phyloP scores from a whole-genome alignment of 805 yeast genomes.

The Sugiyamaella qingdaonensis region DNA sequence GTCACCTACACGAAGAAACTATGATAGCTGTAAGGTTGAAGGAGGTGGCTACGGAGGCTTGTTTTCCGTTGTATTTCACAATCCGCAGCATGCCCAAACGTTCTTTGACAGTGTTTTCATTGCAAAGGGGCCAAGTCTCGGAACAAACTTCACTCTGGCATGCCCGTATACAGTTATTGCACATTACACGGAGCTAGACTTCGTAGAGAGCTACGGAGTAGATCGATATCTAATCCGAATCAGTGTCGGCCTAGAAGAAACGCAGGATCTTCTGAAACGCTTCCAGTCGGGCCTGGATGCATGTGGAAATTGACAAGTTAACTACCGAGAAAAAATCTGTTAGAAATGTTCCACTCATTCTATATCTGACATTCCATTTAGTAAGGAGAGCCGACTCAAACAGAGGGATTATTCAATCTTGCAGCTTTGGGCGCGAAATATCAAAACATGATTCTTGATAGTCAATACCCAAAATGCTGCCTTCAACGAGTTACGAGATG shows the following conservation, averaged over 20 bases:
- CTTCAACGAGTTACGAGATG: neutral
- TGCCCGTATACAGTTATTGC: conserved; percentile 89
- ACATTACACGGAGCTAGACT: conserved; percentile 77
- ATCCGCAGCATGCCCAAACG: conserved; percentile 58
- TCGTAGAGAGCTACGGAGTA: conserved; percentile 76
- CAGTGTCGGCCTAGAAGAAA: conserved; percentile 81
- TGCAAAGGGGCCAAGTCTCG: conserved; percentile 87
- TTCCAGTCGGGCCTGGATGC: conserved; percentile 4
- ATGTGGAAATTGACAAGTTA: neutral
- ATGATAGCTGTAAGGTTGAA: conserved; percentile 61
- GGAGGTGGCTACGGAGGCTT: conserved; percentile 89
- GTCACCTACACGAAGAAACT: conserved; percentile 51
- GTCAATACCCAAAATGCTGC: conserved; percentile 3
- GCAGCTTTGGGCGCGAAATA: conserved; percentile 3
- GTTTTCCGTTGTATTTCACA: conserved; percentile 65
- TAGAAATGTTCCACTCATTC: conserved; percentile 17
- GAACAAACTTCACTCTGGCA: conserved; percentile 83
- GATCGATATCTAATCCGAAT: conserved; percentile 73
- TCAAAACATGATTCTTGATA: neutral
- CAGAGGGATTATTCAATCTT: conserved; percentile 17
- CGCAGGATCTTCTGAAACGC: conserved; percentile 42
- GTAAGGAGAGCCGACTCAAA: conserved; percentile 21
- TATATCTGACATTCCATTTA: conserved; percentile 18
- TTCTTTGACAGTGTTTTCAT: conserved; percentile 68
- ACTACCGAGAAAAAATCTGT: neutral